Conservation (phyloP, 257 asterid species). For the Primulina huaijiensis region DNA sequence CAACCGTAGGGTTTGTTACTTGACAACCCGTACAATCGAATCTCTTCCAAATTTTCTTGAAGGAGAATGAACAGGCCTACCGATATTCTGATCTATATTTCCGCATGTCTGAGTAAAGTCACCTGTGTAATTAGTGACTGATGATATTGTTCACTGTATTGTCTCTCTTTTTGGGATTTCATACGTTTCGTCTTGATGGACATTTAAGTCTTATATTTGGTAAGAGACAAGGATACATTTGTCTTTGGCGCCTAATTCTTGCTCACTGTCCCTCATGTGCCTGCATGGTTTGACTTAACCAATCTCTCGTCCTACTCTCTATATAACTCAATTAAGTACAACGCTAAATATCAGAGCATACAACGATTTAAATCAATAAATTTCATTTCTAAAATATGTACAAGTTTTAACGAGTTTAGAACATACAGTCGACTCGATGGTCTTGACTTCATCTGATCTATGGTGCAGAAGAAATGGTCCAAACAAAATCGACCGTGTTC, state of each 20-base stretch:
- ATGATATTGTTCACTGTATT: constrained; percentile 13
- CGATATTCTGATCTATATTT: background rate
- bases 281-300: constrained; percentile 61
- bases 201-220: constrained; percentile 32
- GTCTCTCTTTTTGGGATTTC: constrained; percentile 23
- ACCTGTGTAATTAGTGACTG: constrained; percentile 49
- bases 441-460: constrained; percentile 32
- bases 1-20: background rate
- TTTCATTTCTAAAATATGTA: no score
- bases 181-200: constrained; percentile 20
- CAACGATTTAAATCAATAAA: background rate
- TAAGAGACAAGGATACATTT: constrained; percentile 41
- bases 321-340: no score
- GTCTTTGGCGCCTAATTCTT: constrained; percentile 41
- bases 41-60: background rate
- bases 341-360: background rate
- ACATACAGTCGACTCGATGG: no score
- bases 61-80: background rate
- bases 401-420: no score
- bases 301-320: constrained; percentile 6
- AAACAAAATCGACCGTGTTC: constrained; percentile 67
- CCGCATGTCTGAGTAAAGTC: constrained; percentile 26
- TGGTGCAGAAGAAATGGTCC: constrained; percentile 33
- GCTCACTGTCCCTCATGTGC: constrained; percentile 43
- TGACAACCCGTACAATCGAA: background rate